Evolutionary conservation across 495 filamentous ascomycete species (phyloP).

Genomic region (Staphylotrichum tortipilum): DNA sequence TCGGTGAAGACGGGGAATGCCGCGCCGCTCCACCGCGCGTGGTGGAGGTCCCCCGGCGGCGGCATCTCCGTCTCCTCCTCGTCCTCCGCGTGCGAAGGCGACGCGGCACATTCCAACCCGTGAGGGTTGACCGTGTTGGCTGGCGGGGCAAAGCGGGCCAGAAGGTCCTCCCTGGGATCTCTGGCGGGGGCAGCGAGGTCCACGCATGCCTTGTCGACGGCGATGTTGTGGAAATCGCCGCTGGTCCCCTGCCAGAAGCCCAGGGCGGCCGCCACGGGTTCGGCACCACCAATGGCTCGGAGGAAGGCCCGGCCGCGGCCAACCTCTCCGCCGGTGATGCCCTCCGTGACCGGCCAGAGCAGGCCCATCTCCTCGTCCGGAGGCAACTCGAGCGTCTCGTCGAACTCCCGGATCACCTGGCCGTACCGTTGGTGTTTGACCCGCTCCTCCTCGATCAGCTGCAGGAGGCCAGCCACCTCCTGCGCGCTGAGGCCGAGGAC

Average conservation of each 20-base stretch:
- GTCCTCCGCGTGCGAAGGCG: too few relatives aligned
- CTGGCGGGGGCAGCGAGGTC: too few relatives aligned
- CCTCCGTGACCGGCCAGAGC: constrained; percentile 4
- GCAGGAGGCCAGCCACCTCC: not conserved
- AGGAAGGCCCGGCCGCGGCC: constrained; percentile 9
- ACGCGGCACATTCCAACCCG: too few relatives aligned
- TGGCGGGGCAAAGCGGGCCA: too few relatives aligned
- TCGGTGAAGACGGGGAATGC: too few relatives aligned
- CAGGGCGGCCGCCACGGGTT: constrained; percentile 3
- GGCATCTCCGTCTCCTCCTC: too few relatives aligned
- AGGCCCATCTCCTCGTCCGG: not conserved
- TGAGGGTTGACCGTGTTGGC: too few relatives aligned
- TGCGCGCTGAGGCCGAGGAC: not conserved
- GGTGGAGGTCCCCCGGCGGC: too few relatives aligned
- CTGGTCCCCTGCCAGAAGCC: constrained; percentile 5
- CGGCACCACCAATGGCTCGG: constrained; percentile 9
- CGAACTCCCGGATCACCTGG: not conserved
- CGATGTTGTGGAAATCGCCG: constrained; percentile 1
- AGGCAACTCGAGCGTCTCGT: not conserved
- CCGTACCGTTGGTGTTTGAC: not conserved
- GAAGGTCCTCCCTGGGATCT: not conserved
- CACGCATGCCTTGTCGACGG: not conserved
- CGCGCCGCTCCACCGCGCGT: too few relatives aligned
- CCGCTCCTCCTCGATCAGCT: constrained; percentile 4
- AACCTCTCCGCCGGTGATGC: constrained; percentile 3